Base-by-base conservation (phyloP, 257 asterid species). In the Solanum chaucha region DNA sequence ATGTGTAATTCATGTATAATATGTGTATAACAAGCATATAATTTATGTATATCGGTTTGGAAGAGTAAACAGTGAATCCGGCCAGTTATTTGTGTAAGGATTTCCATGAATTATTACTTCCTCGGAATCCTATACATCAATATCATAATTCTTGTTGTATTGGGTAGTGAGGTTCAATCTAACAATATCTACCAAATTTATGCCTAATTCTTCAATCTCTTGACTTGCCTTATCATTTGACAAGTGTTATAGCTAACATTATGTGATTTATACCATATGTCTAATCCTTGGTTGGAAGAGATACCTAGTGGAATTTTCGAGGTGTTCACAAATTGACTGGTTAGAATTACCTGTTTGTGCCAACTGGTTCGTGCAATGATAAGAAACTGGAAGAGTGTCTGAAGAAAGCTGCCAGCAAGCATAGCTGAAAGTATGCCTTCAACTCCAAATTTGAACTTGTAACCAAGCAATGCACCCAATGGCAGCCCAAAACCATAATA, bases 401-500 rank as follows among this genome's bases (percentile, higher is more conserved):
- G 93, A 34, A 90, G 87, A 15, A 89, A 11, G 55, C 86, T 87
- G 6, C 93, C 92, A 24, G 87, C 88, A 5, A 90, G 87, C 93
- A 90, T 91, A 20, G 90, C 90, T 38, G 89, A 89, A 87, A 91
- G 89, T 35, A 91, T 91, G 44, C 92, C 93, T 65, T 89, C 70
- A 24, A 90, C 91, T 8, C 90, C 89, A 3, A 89, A 84, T 12
- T 89, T 72, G 41, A 89, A 68, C 64, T 85, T 87, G 87, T 88
- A 91, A 30, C 93, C 93, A 28, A 91, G 90, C 30, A 88, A 40
- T 19, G 90, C 93, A 44, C 88, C 92, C 3, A 89, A 10, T 55
- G 93, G 93, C 13, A 91, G 87, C 6, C 93, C 93, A 36, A 91
- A 26, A 35, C 55, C 85, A 38, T 91, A 91, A 67, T 91, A 91